phyloP scores from a whole-genome alignment of 306 rosid species.

The Prunus fruticosa region DNA sequence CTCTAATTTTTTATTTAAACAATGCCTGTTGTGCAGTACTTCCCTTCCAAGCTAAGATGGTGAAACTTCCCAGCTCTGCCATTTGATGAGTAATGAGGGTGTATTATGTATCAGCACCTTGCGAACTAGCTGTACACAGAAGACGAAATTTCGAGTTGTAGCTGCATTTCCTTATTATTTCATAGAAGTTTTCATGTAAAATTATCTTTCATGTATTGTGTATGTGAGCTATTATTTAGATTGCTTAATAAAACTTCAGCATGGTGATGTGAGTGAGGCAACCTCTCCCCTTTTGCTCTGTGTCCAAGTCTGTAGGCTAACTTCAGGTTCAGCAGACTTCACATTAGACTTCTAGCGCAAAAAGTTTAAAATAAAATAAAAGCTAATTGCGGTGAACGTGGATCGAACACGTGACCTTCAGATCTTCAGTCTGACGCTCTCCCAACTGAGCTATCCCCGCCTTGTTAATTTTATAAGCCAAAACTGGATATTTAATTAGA shows the following conservation, averaged over 20 bases:
- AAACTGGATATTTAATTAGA: too few relatives aligned
- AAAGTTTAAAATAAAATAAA: too few relatives aligned
- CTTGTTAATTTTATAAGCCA: fast-evolving
- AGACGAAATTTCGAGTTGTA: conserved; percentile 12
- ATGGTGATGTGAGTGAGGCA: neutral
- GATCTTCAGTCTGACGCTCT: too few relatives aligned
- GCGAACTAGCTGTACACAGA: neutral
- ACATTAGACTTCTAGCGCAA: too few relatives aligned
- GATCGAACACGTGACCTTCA: too few relatives aligned
- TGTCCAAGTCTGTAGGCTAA: neutral
- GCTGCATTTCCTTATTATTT: conserved; percentile 15
- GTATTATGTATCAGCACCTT: neutral
- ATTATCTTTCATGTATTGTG: neutral
- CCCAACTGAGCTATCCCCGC: too few relatives aligned
- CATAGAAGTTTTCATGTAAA: neutral
- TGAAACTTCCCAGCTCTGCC: conserved; percentile 35
- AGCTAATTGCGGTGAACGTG: too few relatives aligned
- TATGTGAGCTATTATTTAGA: neutral
- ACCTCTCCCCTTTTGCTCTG: neutral
- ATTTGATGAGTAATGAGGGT: neutral
- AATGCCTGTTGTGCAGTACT: conserved; percentile 51
- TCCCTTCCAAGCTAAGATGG: conserved; percentile 76
- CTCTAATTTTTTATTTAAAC: neutral
- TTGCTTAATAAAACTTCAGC: conserved; percentile 5
- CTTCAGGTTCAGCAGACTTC: too few relatives aligned